Base-by-base conservation (phyloP, 768 basidiomycete species). In the Termitomyces sp. region DNA sequence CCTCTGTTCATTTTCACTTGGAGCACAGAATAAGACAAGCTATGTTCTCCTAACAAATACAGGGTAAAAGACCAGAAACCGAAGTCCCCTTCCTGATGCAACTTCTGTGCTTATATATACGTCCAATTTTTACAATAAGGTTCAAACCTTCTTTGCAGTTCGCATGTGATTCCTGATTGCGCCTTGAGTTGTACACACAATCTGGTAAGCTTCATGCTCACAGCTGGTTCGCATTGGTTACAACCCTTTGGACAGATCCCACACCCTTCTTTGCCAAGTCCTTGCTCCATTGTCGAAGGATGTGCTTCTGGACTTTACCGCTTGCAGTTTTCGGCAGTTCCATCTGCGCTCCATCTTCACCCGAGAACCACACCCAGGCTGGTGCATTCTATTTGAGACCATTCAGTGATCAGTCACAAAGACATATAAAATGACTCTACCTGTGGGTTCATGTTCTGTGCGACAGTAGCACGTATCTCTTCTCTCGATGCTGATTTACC, bases 241-340 rank as follows among this genome's bases (percentile, higher is more conserved):
- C 18, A 41, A 16, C 18, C 36, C 20, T 57, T 26, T 20, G 13
- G 2, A 70, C 69, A 37, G 57, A 56, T 29, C 86, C 86, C 33
- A 82, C 62, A 6, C 70, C 70, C 52, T 71, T 75, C 63, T 70
- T 64, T 26, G 78, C 82, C 41, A 88, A 65, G 8, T 81, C 78
- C 44, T 73, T 76, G 66, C 86, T 82, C 90, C 90, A 91, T 22
- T 75, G 71, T 31, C 91, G 75, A 46, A 94, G 67, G 3, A 92
- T 66, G 67, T 91, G 88, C 72, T 93, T 94, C 85, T 84, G 83
- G 44, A 94, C 84, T 69, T 94, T 94, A 41, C 91, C 91, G 61
- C 90, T 93, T 15, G 88, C 90, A 10, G 92, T 94, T 75, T 90
- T 92, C 0, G 92, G 91, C 8, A 92, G 67, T 60, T 90, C 86